phyloP scores from a whole-genome alignment of 2,329 filamentous ascomycete genomes.

The Colletotrichum theobromicola region DNA sequence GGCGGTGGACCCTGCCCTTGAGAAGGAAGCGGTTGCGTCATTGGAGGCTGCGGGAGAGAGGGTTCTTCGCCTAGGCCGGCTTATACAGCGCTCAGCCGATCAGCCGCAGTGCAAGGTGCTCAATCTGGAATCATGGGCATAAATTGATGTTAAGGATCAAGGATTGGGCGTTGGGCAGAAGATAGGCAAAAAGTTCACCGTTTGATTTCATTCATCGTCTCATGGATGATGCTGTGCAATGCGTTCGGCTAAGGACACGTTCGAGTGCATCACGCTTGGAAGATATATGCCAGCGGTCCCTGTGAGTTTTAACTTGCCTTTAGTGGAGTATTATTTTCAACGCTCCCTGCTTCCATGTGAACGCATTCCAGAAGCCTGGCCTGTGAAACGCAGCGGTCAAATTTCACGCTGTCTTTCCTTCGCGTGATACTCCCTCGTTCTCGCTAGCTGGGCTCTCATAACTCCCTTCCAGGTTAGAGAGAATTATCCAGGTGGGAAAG shows the following conservation, averaged over 20 bases:
- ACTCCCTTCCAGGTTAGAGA: not conserved
- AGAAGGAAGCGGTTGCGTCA: slow-evolving; percentile 61
- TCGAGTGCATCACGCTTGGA: too few species aligned
- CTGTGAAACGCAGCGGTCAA: not conserved
- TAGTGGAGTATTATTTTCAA: not conserved
- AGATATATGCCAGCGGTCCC: too few species aligned
- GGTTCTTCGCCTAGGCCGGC: slow-evolving; percentile 76
- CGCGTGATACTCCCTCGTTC: not conserved
- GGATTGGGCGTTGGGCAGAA: slow-evolving; percentile 3
- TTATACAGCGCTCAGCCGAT: slow-evolving; percentile 65
- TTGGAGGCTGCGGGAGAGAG: slow-evolving; percentile 75
- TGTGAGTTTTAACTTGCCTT: too few species aligned
- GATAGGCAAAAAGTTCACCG: not conserved
- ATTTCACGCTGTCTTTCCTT: not conserved
- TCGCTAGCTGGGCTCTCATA: not conserved
- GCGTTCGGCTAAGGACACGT: too few species aligned
- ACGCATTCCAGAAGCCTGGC: not conserved
- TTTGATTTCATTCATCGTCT: not conserved
- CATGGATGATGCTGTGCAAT: not conserved
- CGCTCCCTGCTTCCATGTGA: not conserved
- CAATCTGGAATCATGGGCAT: slow-evolving; percentile 55
- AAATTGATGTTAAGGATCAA: not conserved
- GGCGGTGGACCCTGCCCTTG: slow-evolving; percentile 73
- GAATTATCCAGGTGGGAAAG: not conserved
- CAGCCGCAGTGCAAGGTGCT: slow-evolving; percentile 54